Evolutionary conservation across 441 rosid genomes (phyloP), one percentile per base, ranked within the genome.

Genomic region (Gossypium gossypioides): DNA sequence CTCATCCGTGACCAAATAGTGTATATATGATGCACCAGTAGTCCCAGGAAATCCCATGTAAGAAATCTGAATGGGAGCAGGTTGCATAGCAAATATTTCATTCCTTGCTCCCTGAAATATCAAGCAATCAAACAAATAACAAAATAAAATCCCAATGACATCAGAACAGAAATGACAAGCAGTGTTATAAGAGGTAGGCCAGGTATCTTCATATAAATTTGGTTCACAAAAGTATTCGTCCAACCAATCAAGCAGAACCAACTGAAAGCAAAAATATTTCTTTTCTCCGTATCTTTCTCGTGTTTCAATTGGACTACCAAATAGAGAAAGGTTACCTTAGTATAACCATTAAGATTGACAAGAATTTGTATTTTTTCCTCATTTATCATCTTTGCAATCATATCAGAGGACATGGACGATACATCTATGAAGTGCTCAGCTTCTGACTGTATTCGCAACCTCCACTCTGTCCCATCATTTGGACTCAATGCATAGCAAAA

Each of bases 31-130:
- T 21, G 99, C 99, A 37, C 99, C 99, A 0, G 99, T 95, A 15
- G 99, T 95, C 79, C 97, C 99, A n/a, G 99, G 99, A 80, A 95
- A 95, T 55, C 99, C 99, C 99, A 95, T 95, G 79, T 95, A 95
- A 13, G 99, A 95, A 80, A 92, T 88, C 79, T 95, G 99, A 63
- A 95, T 83, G 9, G 99, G 98, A 68, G 97, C 97, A 78, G 99
- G 99, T 81, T 86, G 92, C 98, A 95, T 92, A 2, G 98, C 92
- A 85, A 95, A 95, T 74, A 92, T 91, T 80, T 95, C 98, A 83
- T 95, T 95, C 80, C 97, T 89, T 18, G 99, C 96, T 57, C 99
- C 99, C 99, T 96, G 86, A 12, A 32, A 56, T 5, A 19, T 18
- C 32, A 54, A 22, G 54, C 34, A 42, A 65, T 40, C 21, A 40